Conservation (phyloP, 352 stramenopile genomes). For the Phytophthora syringae region DNA sequence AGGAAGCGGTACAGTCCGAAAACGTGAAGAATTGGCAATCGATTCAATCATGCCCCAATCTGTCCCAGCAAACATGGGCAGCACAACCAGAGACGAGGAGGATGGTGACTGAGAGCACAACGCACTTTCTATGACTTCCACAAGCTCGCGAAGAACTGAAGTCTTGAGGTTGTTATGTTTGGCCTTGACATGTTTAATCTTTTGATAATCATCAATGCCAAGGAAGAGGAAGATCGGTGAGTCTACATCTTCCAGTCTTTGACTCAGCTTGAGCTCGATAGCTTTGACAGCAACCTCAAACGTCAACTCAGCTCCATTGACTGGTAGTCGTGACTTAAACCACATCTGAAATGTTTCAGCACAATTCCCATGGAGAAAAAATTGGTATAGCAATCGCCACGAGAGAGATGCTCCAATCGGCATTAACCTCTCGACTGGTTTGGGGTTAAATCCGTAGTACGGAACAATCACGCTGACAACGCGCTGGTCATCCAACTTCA, state of each 20-base stretch:
- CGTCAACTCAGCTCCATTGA: background rate
- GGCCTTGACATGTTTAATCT: constrained; percentile 17
- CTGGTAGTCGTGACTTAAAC: background rate
- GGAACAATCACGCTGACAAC: constrained; percentile 30
- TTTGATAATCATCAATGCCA: constrained; percentile 36
- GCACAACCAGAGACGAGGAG: background rate
- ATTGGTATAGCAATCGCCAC: constrained; percentile 31
- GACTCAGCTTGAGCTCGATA: constrained; percentile 1
- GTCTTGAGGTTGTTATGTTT: background rate
- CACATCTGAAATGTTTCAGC: background rate
- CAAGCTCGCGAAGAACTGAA: background rate
- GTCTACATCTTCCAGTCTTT: background rate
- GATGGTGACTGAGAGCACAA: background rate
- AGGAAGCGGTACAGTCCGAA: background rate
- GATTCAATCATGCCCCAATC: background rate
- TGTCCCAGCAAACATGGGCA: background rate
- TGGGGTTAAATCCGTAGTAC: constrained; percentile 19
- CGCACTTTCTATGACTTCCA: background rate
- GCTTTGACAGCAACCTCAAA: background rate
- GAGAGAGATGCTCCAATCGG: constrained; percentile 36
- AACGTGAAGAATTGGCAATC: background rate
- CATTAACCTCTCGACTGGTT: constrained; percentile 26
- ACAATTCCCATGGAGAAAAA: constrained; percentile 36
- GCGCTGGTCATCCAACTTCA: constrained; percentile 17
- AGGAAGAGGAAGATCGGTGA: constrained; percentile 31